These are phyloP conservation scores for Cladophialophora chaetospira DNA, from an alignment of 2,329 filamentous ascomycete genomes.

Conservation along the genomic window DNA sequence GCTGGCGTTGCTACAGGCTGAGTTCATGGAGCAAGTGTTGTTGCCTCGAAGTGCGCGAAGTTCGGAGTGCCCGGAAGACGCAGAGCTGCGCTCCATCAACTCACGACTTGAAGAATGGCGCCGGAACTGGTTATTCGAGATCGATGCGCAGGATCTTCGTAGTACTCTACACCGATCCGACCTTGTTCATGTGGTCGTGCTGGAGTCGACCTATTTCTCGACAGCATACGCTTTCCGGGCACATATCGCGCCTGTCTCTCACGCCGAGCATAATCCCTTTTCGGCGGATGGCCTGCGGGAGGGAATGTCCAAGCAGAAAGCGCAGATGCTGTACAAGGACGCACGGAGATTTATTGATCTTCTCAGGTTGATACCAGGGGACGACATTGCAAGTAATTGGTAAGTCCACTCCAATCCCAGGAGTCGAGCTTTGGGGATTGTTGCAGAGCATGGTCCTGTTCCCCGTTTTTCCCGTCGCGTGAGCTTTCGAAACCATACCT, in stretches of 20 bases:
- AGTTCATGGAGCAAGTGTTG: constrained; percentile 16
- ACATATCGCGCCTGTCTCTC: neutral
- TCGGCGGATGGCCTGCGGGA: constrained; percentile 13
- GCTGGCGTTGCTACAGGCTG: constrained; percentile 57
- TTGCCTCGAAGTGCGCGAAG: neutral
- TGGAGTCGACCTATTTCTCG: constrained; percentile 20
- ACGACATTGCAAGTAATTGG: constrained; percentile 93
- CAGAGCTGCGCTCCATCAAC: constrained; percentile 8
- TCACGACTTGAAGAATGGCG: constrained; percentile 17
- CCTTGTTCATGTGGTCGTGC: constrained; percentile 20
- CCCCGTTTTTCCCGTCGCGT: too few species aligned
- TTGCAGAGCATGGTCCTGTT: too few species aligned
- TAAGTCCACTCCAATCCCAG: constrained; percentile 54
- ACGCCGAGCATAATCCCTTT: neutral
- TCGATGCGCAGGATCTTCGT: constrained; percentile 10
- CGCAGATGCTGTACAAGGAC: constrained; percentile 10
- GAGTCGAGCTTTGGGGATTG: too few species aligned
- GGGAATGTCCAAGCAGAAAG: constrained; percentile 9
- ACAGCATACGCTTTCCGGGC: constrained; percentile 7
- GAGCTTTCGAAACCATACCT: too few species aligned
- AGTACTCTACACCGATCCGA: constrained; percentile 21
- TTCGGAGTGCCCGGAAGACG: neutral
- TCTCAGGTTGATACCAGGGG: constrained; percentile 91
- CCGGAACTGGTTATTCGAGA: constrained; percentile 15
- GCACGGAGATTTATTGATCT: constrained; percentile 70